These are phyloP conservation scores for Globisporangium irregulare DNA, from an alignment of 352 stramenopile genomes.

Conservation along the genomic window DNA sequence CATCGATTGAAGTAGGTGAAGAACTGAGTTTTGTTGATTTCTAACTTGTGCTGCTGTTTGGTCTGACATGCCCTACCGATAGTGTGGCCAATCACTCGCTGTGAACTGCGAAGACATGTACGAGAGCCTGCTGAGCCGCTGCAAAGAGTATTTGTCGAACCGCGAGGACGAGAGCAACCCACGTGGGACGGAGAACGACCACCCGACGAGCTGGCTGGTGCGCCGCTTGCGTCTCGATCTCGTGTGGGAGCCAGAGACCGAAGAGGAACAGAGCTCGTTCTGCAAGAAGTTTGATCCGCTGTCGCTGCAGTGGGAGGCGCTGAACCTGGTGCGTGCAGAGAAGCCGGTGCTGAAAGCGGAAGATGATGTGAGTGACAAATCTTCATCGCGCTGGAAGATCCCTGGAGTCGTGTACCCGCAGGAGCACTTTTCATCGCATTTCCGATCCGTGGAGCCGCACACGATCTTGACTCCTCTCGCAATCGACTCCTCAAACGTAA, in stretches of 20 bases:
- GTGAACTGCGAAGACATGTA: slow-evolving; percentile 51
- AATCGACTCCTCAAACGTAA: slow-evolving; percentile 50
- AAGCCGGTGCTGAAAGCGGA: background rate
- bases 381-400: slow-evolving; percentile 39
- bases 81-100: slow-evolving; percentile 48
- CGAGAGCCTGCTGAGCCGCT: slow-evolving; percentile 67
- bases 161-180: slow-evolving; percentile 66
- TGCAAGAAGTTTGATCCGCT: slow-evolving; percentile 65
- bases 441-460: slow-evolving; percentile 37
- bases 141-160: slow-evolving; percentile 64
- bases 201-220: slow-evolving; percentile 62
- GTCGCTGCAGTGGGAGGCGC: slow-evolving; percentile 53
- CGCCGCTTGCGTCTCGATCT: slow-evolving; percentile 65
- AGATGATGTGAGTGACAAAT: slow-evolving; percentile 11
- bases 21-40: background rate
- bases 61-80: background rate
- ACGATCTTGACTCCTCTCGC: slow-evolving; percentile 35
- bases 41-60: background rate
- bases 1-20: no score
- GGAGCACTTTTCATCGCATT: slow-evolving; percentile 41
- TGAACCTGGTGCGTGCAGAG: slow-evolving; percentile 41
- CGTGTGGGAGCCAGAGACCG: slow-evolving; percentile 58
- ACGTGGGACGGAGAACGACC: slow-evolving; percentile 30
- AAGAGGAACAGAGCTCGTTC: slow-evolving; percentile 46
- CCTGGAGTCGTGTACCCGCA: slow-evolving; percentile 57